Conservation (phyloP, 306 rosid species). For the Hippophae tibetana region DNA sequence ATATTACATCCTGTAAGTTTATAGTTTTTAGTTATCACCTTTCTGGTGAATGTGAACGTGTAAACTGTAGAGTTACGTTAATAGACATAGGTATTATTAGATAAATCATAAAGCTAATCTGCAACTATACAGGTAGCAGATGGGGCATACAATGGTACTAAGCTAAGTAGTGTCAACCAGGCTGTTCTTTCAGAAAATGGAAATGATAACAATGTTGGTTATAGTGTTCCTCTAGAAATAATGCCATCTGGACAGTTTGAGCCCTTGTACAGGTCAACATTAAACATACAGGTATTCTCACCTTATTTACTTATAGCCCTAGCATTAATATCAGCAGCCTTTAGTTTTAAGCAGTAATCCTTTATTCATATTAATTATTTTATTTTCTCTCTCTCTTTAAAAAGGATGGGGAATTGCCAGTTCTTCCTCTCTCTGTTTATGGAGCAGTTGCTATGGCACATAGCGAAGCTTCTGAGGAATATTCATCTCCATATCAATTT, state of each 20-base stretch:
- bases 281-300: slow-evolving; percentile 63
- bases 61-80: too few relatives aligned
- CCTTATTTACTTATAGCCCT: slow-evolving; percentile 8
- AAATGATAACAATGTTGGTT: slow-evolving; percentile 43
- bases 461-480: slow-evolving; percentile 75
- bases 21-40: too few relatives aligned
- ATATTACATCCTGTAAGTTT: too few relatives aligned
- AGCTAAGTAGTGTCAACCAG: slow-evolving; percentile 56
- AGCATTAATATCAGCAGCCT: slow-evolving; percentile 5
- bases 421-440: slow-evolving; percentile 85
- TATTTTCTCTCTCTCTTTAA: slow-evolving; percentile 16
- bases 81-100: too few relatives aligned
- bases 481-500: slow-evolving; percentile 78
- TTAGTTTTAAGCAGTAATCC: neutral
- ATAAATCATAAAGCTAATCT: neutral
- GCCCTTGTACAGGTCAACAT: slow-evolving; percentile 69
- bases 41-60: too few relatives aligned
- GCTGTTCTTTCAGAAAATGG: slow-evolving; percentile 71
- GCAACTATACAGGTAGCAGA: slow-evolving; percentile 56
- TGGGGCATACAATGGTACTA: slow-evolving; percentile 70
- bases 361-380: slow-evolving; percentile 1
- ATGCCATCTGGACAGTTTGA: slow-evolving; percentile 94
- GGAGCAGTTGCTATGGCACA: slow-evolving; percentile 97
- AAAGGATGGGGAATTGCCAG: slow-evolving; percentile 91
- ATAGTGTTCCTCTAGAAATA: slow-evolving; percentile 67